These are phyloP conservation scores for Dictyostelium intermedium DNA, from an alignment of 78 protist species.

Conservation along the genomic window DNA sequence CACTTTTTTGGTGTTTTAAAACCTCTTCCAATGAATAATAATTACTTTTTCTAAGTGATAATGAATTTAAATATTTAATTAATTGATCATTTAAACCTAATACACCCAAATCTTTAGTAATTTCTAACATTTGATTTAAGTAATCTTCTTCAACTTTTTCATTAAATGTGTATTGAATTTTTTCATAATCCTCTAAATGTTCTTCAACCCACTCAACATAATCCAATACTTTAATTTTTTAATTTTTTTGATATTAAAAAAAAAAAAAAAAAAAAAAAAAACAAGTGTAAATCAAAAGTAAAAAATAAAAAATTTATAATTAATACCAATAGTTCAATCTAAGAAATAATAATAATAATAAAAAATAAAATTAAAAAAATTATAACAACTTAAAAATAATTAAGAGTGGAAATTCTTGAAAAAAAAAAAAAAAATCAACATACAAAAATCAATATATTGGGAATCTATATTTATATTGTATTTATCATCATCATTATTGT, in stretches of 20 bases:
- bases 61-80: neutral
- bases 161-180: slow-evolving; percentile 5
- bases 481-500: neutral
- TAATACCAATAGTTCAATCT: too few relatives aligned
- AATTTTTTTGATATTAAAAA: neutral
- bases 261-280: neutral
- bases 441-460: slow-evolving; percentile 30
- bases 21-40: slow-evolving; percentile 9
- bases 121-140: neutral
- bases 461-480: slow-evolving; percentile 8
- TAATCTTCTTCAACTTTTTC: neutral
- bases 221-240: neutral
- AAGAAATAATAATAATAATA: neutral
- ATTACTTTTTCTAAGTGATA: neutral
- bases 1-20: neutral
- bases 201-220: slow-evolving; percentile 25
- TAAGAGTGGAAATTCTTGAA: neutral
- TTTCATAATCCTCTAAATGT: neutral
- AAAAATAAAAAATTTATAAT: too few relatives aligned
- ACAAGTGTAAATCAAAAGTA: too few relatives aligned
- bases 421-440: neutral
- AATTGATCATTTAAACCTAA: neutral
- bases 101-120: neutral
- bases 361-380: neutral
- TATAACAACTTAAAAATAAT: neutral